Percentiles rank a stretch among this genome's conserved stretches.
These are phyloP conservation scores for Lentinula raphanica DNA, from an alignment of 768 basidiomycete species.

Conservation along the genomic window DNA sequence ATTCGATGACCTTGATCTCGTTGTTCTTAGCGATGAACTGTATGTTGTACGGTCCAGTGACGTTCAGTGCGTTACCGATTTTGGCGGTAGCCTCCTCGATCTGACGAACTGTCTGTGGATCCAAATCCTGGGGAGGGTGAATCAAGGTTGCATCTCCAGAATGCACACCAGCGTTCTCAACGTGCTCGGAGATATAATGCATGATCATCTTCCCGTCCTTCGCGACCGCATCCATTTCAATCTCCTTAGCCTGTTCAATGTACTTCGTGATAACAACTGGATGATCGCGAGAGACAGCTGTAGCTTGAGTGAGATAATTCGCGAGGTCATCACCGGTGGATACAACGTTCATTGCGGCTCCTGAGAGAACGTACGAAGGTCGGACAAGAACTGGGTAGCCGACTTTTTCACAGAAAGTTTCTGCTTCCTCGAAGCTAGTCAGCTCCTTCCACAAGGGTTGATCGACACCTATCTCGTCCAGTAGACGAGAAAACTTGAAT, in stretches of 20 bases:
- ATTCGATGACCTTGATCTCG: constrained; percentile 99
- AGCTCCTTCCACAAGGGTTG: constrained; percentile 98
- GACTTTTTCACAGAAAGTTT: constrained; percentile 86
- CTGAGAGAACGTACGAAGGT: constrained; percentile 98
- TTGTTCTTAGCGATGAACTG: constrained; percentile 99
- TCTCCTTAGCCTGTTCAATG: constrained; percentile 99
- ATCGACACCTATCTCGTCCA: constrained; percentile 98
- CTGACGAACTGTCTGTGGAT: constrained; percentile 91
- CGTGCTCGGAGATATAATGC: constrained; percentile 99
- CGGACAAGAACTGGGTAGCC: constrained; percentile 95
- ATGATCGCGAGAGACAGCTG: constrained; percentile 92
- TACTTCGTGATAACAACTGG: constrained; percentile 99
- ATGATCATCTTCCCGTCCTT: constrained; percentile 97
- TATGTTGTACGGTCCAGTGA: constrained; percentile 98
- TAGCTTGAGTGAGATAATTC: constrained; percentile 90
- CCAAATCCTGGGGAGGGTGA: constrained; percentile 96
- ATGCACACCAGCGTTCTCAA: constrained; percentile 98
- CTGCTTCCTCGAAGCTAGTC: constrained; percentile 83
- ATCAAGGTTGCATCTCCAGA: constrained; percentile 98
- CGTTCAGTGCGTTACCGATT: constrained; percentile 96
- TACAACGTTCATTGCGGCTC: constrained; percentile 99
- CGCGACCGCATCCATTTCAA: constrained; percentile 99
- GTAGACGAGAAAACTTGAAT: constrained; percentile 97
- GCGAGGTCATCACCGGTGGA: constrained; percentile 87
- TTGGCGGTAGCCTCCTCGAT: constrained; percentile 97